Base-by-base conservation (phyloP, 164 flowering plant genomes). In the Litsea cubeba region DNA sequence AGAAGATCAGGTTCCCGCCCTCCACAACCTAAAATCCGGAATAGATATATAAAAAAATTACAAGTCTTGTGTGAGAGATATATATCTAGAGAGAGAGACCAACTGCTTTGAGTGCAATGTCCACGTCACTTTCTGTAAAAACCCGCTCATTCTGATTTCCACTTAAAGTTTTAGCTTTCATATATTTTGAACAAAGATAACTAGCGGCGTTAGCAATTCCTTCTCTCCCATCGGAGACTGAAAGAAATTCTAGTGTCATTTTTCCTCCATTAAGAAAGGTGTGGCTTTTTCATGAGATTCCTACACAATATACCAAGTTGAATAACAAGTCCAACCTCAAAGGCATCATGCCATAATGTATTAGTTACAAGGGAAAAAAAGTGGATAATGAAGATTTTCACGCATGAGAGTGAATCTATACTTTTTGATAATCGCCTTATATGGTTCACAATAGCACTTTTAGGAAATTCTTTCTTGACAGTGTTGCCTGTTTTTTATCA, bases 171-270 rank as follows among this genome's bases (percentile, higher is more conserved):
- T 71, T 62, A 26, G 7, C 62, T 76, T 85, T 83, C 73, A 81
- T 69, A 74, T 85, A 80, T 75, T 89, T 86, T 50, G 75, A 28
- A 32, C 88, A 88, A 25, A 94, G 85, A 74, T 77, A 75, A 70
- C 88, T 89, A 50, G 95, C 95, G 32, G 98, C 98, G 83, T 84
- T 89, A 7, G 85, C 88, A 22, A 86, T 81, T n/a, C 91, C 97
- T 84, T 86, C 92, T 83, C 89, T 94, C 49, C 94, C 93, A 86
- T 94, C 96, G 74, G 88, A 78, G 54, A 74, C 67, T 46, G 97
- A 91, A 81, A 83, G 77, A 74, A 92, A 88, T 76, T 96, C 97
- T 78, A 93, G 17, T 25, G 75, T 82, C 76, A 87, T 72, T 26
- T 75, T 72, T 25, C 84, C 76, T 66, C 70, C 66, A 64, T 81